These are phyloP conservation scores for Apiospora aurea DNA, from an alignment of 2,329 filamentous ascomycete genomes.

Conservation along the genomic window DNA sequence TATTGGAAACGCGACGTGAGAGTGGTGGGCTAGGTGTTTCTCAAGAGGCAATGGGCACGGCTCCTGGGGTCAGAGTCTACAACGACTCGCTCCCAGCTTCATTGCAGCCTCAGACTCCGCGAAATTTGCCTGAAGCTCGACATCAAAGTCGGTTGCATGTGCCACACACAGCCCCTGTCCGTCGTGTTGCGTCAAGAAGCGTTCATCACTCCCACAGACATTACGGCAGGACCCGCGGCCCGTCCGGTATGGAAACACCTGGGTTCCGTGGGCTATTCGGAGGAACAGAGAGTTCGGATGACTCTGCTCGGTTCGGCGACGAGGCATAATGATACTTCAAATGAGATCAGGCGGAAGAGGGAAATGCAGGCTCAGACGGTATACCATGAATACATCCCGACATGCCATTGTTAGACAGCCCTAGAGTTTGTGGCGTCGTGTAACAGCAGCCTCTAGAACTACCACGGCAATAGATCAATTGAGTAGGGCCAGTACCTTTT, in stretches of 20 bases:
- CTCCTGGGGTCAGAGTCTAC: conserved; percentile 50
- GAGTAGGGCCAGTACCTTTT: too few relatives aligned
- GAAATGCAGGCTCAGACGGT: too few relatives aligned
- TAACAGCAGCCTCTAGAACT: neutral
- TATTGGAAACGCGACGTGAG: neutral
- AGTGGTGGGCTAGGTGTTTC: conserved; percentile 24
- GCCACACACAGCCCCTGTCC: conserved; percentile 52
- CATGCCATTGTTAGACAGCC: neutral
- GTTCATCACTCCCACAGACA: conserved; percentile 27
- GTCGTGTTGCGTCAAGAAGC: conserved; percentile 29
- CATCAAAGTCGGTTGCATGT: conserved; percentile 53
- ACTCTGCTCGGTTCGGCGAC: conserved; percentile 32
- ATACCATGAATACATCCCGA: neutral
- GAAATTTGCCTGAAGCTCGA: conserved; percentile 56
- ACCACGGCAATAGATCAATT: neutral
- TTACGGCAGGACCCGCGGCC: conserved; percentile 42
- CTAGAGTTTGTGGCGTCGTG: neutral
- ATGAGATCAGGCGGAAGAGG: neutral
- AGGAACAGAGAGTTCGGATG: conserved; percentile 56
- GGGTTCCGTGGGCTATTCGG: conserved; percentile 56
- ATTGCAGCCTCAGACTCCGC: conserved; percentile 58
- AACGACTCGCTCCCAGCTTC: conserved; percentile 53
- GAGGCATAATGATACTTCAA: neutral
- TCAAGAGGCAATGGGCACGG: conserved; percentile 24
- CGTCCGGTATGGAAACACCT: conserved; percentile 48